Evolutionary conservation across 2,329 filamentous ascomycete genomes (phyloP).

Genomic region (Apiospora arundinis): DNA sequence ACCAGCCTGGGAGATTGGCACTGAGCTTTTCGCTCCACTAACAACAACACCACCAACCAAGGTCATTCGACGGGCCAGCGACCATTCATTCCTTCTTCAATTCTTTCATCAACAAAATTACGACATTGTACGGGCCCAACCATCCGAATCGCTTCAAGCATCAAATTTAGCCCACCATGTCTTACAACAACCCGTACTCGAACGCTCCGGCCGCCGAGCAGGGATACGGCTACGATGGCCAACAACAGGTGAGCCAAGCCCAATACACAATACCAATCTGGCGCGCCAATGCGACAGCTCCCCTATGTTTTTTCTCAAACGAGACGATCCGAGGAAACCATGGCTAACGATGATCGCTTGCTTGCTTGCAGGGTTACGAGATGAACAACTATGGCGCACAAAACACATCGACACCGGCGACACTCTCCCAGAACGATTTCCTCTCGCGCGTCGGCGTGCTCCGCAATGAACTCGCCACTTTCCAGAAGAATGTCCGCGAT

Average conservation of each 20-base stretch:
- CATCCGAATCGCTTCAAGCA: not conserved
- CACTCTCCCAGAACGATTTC: constrained; percentile 71
- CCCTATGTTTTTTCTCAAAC: no score
- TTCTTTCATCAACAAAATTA: constrained; percentile 3
- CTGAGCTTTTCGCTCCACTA: constrained; percentile 10
- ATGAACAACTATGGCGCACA: constrained; percentile 56
- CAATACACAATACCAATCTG: not conserved
- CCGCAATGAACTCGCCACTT: constrained; percentile 70
- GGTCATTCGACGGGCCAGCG: constrained; percentile 8
- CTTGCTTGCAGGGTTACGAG: constrained; percentile 48
- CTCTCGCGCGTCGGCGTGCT: constrained; percentile 70
- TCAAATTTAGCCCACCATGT: constrained; percentile 53
- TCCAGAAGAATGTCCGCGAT: constrained; percentile 70
- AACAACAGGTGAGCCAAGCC: constrained; percentile 49
- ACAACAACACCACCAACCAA: constrained; percentile 12
- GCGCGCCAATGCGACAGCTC: not conserved
- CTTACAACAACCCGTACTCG: constrained; percentile 70
- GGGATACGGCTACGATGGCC: constrained; percentile 46
- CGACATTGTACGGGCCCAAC: not conserved
- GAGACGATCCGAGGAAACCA: not conserved
- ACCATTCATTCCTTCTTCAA: constrained; percentile 19
- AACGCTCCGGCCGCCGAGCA: constrained; percentile 46
- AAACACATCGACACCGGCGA: constrained; percentile 32
- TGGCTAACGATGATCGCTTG: not conserved
- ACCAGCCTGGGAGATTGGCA: constrained; percentile 16